A percentile compares a stretch with the other conserved stretches of the same genome.
phyloP scores from a whole-genome alignment of 305 asterid species.

The Fraxinus paxiana region DNA sequence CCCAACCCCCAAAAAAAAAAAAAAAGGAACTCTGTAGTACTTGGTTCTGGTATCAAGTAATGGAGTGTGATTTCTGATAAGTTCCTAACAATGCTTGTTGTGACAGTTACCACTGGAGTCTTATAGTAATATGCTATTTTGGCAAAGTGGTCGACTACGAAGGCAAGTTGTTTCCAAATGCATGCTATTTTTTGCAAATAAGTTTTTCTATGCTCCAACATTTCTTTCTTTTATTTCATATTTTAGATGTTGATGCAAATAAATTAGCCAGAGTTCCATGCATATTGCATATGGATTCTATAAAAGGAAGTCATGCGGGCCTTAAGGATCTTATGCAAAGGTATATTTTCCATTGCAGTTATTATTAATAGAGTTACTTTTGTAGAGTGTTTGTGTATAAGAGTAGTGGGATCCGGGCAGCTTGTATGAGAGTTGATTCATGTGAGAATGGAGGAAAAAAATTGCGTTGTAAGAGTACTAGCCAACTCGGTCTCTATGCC shows the following conservation, averaged over 20 bases:
- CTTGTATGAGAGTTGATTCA: constrained; percentile 14
- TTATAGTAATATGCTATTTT: constrained; percentile 80
- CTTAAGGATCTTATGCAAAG: constrained; percentile 81
- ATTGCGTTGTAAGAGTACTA: not conserved
- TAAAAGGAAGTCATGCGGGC: constrained; percentile 78
- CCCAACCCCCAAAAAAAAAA: not conserved
- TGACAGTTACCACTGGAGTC: constrained; percentile 94
- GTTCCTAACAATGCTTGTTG: constrained; percentile 25
- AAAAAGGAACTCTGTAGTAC: constrained; percentile 10
- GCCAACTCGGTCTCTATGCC: not conserved
- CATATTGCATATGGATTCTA: constrained; percentile 95
- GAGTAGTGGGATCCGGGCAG: constrained; percentile 5
- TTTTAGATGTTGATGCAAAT: constrained; percentile 46
- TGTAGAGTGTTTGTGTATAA: not conserved
- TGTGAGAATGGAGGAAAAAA: constrained; percentile 1
- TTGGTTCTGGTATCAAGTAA: constrained; percentile 26
- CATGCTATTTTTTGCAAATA: constrained; percentile 18
- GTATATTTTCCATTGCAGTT: constrained; percentile 32
- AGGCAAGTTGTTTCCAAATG: constrained; percentile 59
- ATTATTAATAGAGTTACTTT: not conserved
- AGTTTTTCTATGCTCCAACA: constrained; percentile 23
- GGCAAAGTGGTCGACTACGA: constrained; percentile 59
- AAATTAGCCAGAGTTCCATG: constrained; percentile 67
- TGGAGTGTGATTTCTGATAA: constrained; percentile 17
- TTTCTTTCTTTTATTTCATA: constrained; percentile 12